Evolutionary conservation across 2,329 filamentous ascomycete species (phyloP), one percentile per base, ranked within the genome.

Genomic region (Trichoderma asperellum): DNA sequence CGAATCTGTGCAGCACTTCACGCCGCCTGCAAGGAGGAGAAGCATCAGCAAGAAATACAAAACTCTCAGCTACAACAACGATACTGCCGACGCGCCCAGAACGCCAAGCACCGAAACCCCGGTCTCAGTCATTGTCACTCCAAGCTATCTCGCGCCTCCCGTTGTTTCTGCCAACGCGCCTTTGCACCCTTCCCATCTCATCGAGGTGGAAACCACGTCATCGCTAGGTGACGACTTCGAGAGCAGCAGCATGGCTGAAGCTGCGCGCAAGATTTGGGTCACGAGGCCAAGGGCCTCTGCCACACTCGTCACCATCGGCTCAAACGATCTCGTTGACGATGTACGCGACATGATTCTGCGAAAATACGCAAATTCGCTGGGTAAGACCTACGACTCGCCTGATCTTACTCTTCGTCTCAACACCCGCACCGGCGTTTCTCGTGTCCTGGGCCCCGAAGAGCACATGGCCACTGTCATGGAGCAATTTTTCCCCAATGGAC

Each of bases 351-450:
- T 93, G 84, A 96, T 98, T 69, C 83, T 98, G 74, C 89, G 89
- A 76, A 98, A 98, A 83, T 99, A 98, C 79, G 89, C 90, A 74
- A 98, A 99, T 81, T 96, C 94, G 16, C 85, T 99, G 32, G 95
- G 95, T 62, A 90, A 90, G 74, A 92, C 87, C 64, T 97, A 94
- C 79, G 96, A 99, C 81, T 87, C 96, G 12, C 96, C 96, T 14
- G 96, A 99, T 79, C 87, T 99, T 69, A 89, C 88, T 12, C 84
- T 98, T 72, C 89, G 92, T 72, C 92, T 98, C 73, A 79, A 86
- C 18, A 88, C 92, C n/a, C 87, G 93, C 68, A 91, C 93, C 74
- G 80, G 86, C 77, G 81, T 77, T 52, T 93, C 94, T 76, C 89
- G 94, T 57, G 80, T 87, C 0, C 82, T 99, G 64, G 91, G 91